These are phyloP conservation scores for Senna siamea DNA, from an alignment of 306 rosid species.

Conservation along the genomic window DNA sequence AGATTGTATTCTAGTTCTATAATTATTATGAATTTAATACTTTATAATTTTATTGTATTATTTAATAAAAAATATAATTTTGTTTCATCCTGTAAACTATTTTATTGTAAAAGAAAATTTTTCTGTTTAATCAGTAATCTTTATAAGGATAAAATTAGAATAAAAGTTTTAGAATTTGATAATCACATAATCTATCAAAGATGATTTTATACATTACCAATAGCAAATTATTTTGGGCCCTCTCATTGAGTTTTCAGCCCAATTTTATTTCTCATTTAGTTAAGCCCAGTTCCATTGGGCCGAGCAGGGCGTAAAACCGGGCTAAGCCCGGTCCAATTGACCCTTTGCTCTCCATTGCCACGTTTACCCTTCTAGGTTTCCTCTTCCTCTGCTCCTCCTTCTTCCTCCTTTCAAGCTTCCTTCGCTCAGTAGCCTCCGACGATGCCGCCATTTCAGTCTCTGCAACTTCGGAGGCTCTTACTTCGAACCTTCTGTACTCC, in stretches of 20 bases:
- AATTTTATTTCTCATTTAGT: not conserved
- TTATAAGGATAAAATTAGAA: too few relatives aligned
- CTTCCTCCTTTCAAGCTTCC: not conserved
- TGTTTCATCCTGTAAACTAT: too few relatives aligned
- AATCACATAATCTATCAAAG: too few relatives aligned
- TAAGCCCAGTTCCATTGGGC: not conserved
- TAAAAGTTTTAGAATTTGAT: too few relatives aligned
- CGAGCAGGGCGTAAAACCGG: not conserved
- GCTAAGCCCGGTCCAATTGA: not conserved
- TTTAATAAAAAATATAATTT: too few relatives aligned
- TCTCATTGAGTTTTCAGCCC: not conserved
- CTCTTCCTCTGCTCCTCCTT: not conserved
- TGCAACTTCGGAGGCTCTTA: conserved; percentile 61
- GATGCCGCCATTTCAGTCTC: conserved; percentile 67
- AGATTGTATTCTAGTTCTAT: too few relatives aligned
- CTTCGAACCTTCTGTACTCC: conserved; percentile 48
- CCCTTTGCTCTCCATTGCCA: not conserved
- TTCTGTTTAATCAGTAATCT: too few relatives aligned
- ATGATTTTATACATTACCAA: too few relatives aligned
- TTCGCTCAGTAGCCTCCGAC: not conserved
- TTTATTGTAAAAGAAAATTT: too few relatives aligned
- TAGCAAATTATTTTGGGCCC: too few relatives aligned
- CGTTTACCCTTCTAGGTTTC: conserved; percentile 16
- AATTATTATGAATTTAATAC: too few relatives aligned
- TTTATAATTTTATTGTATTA: too few relatives aligned